Conservation (phyloP, 2,329 filamentous ascomycete genomes). For the Tolypocladium ovalisporum region DNA sequence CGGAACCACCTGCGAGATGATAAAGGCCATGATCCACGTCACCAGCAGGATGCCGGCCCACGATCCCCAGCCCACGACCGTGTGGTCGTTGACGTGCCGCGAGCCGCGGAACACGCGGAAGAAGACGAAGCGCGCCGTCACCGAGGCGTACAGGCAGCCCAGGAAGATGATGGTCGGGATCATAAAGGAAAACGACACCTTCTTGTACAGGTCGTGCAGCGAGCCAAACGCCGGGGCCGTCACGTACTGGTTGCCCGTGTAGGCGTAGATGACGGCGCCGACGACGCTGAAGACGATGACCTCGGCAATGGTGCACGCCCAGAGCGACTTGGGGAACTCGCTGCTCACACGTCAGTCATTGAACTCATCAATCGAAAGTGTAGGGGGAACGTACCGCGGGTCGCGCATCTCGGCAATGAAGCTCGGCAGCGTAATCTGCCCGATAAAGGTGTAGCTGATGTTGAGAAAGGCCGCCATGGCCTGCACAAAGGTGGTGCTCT, state of each 20-base stretch:
- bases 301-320: constrained; percentile 81
- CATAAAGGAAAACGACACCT: constrained; percentile 90
- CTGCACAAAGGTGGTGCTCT: constrained; percentile 66
- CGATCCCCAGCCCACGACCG: constrained; percentile 64
- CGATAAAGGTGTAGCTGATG: constrained; percentile 93
- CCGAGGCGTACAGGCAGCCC: constrained; percentile 81
- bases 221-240: constrained; percentile 81
- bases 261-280: constrained; percentile 73
- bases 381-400: constrained; percentile 27
- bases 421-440: constrained; percentile 84
- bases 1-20: constrained; percentile 86
- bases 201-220: constrained; percentile 69
- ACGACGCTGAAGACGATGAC: constrained; percentile 78
- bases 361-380: not conserved
- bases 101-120: constrained; percentile 78
- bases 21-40: constrained; percentile 81
- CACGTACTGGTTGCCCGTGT: constrained; percentile 82
- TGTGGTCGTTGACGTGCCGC: constrained; percentile 71
- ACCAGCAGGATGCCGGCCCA: constrained; percentile 62
- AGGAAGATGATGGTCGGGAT: constrained; percentile 89
- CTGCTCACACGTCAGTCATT: constrained; percentile 25
- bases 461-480: constrained; percentile 87
- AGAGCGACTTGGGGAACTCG: constrained; percentile 89
- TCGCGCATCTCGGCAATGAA: constrained; percentile 92
- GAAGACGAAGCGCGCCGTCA: constrained; percentile 83